A percentile compares a stretch with the other conserved stretches of the same genome.
Evolutionary conservation across 495 filamentous ascomycete species (phyloP).

Genomic region (Neurospora sp.): DNA sequence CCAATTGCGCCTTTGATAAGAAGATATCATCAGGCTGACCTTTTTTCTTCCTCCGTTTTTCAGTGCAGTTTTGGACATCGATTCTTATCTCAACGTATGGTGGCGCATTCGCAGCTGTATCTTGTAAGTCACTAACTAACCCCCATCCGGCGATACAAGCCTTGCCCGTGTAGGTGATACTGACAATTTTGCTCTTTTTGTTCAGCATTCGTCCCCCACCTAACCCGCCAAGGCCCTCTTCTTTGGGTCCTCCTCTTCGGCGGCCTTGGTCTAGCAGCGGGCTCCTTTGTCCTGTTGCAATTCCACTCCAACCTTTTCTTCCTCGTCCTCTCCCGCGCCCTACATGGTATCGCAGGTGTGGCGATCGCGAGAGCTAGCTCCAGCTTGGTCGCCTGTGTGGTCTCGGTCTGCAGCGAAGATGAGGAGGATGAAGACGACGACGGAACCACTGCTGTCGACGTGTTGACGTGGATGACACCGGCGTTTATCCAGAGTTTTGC

Average conservation of each 20-base stretch:
- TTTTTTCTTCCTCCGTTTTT: not conserved
- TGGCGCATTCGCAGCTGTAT: slow-evolving; percentile 17
- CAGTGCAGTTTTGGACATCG: slow-evolving; percentile 22
- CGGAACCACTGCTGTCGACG: not conserved
- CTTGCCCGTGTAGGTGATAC: not conserved
- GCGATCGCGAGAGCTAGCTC: slow-evolving; percentile 13
- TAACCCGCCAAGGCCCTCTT: slow-evolving; percentile 6
- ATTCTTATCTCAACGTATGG: slow-evolving; percentile 20
- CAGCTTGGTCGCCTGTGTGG: slow-evolving; percentile 4
- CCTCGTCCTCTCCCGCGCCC: slow-evolving; percentile 14
- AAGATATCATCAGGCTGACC: not conserved
- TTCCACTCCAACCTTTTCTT: slow-evolving; percentile 5
- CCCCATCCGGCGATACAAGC: not conserved
- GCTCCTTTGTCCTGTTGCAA: slow-evolving; percentile 16
- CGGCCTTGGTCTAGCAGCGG: slow-evolving; percentile 12
- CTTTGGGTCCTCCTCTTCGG: slow-evolving; percentile 8
- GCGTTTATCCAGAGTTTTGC: slow-evolving; percentile 16
- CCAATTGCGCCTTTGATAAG: not conserved
- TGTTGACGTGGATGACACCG: slow-evolving; percentile 9
- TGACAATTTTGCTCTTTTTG: not conserved
- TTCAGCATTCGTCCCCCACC: slow-evolving; percentile 16
- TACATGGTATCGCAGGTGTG: slow-evolving; percentile 18
- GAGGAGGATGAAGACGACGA: not conserved
- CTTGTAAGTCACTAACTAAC: slow-evolving; percentile 13
- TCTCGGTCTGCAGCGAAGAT: not conserved